These are phyloP conservation scores for Lachnellula cervina DNA, from an alignment of 2,329 filamentous ascomycete species.

Conservation along the genomic window DNA sequence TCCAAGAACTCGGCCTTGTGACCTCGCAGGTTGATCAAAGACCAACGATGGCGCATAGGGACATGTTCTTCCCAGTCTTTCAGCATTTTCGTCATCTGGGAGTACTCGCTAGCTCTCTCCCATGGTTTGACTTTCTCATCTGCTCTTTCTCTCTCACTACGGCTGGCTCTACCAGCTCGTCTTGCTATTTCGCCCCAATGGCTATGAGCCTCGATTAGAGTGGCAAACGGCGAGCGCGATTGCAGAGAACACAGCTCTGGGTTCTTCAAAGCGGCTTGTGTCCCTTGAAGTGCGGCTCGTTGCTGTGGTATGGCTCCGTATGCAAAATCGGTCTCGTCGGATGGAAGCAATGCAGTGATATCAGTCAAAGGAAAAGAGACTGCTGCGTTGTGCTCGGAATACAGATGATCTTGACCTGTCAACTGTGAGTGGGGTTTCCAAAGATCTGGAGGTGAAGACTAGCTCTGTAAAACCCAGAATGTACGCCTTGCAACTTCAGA, in stretches of 20 bases:
- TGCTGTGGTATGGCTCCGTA: conserved; percentile 31
- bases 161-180: conserved; percentile 21
- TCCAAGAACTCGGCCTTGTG: conserved; percentile 34
- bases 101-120: conserved; percentile 27
- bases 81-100: conserved; percentile 18
- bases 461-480: conserved; percentile 33
- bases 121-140: conserved; percentile 16
- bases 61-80: conserved; percentile 30
- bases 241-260: conserved; percentile 23
- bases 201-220: conserved; percentile 35
- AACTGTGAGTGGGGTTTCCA: too few relatives aligned
- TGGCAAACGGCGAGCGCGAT: conserved; percentile 35
- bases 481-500: conserved; percentile 34
- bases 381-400: conserved; percentile 33
- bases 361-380: conserved; percentile 33
- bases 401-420: conserved; percentile 34
- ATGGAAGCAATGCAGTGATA: conserved; percentile 35
- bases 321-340: conserved; percentile 36
- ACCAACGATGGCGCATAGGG: conserved; percentile 32
- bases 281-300: conserved; percentile 33
- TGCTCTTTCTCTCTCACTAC: neutral
- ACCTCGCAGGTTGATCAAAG: conserved; percentile 35
- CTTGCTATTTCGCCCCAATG: conserved; percentile 36
- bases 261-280: conserved; percentile 27
- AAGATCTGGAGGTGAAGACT: too few relatives aligned